Conservation (phyloP, 2,329 filamentous ascomycete species). For the Ophiostoma angusticollis region DNA sequence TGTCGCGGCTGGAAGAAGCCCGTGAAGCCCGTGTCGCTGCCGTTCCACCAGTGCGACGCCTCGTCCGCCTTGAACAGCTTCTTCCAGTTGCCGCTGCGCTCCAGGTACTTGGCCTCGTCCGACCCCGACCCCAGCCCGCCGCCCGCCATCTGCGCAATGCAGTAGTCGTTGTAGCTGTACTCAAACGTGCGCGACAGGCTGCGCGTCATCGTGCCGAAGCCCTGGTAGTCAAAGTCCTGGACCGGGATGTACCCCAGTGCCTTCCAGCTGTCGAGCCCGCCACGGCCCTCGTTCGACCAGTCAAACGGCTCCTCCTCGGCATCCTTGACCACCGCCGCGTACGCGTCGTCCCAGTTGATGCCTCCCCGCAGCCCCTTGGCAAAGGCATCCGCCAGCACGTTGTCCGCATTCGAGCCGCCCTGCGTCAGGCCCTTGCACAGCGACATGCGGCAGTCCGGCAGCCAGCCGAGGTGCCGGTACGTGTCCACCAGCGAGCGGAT, state of each 20-base stretch:
- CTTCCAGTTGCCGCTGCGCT: constrained; percentile 50
- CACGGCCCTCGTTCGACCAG: constrained; percentile 58
- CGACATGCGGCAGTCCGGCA: constrained; percentile 68
- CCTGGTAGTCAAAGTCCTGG: constrained; percentile 52
- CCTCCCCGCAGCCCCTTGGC: constrained; percentile 49
- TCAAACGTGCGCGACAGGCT: constrained; percentile 62
- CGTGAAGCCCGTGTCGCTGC: constrained; percentile 48
- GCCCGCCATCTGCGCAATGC: constrained; percentile 49
- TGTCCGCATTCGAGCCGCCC: constrained; percentile 62
- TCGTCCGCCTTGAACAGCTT: constrained; percentile 52
- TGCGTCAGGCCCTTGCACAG: constrained; percentile 62
- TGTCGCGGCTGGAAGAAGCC: constrained; percentile 61
- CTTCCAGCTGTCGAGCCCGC: constrained; percentile 62
- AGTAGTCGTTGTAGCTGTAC: constrained; percentile 68
- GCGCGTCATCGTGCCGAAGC: constrained; percentile 57
- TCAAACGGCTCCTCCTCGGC: constrained; percentile 57
- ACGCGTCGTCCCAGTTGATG: constrained; percentile 55
- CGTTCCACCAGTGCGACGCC: constrained; percentile 37
- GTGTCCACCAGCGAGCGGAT: constrained; percentile 59
- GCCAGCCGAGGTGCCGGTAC: constrained; percentile 55
- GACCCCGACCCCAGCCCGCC: constrained; percentile 34
- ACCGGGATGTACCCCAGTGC: constrained; percentile 56
- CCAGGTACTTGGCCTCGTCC: constrained; percentile 47
- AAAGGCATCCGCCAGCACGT: constrained; percentile 53
- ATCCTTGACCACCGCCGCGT: constrained; percentile 46